Evolutionary conservation across 2,329 filamentous ascomycete species (phyloP).

Genomic region (Aureobasidium namibiae): DNA sequence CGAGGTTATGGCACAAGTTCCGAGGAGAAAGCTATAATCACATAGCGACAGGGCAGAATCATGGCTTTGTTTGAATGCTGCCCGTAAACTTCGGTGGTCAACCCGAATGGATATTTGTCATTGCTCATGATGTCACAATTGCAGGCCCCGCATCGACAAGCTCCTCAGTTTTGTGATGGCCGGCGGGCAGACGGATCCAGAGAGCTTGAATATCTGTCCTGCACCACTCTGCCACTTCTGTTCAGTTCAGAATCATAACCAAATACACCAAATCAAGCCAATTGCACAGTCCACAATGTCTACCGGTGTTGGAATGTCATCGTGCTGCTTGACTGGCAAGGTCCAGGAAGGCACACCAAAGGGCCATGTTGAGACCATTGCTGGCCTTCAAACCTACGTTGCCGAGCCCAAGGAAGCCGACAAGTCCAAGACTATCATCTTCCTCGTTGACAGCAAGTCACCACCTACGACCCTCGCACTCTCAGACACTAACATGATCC

Average conservation of each 20-base stretch:
- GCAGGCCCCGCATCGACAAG: background rate
- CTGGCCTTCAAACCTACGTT: slow-evolving; percentile 34
- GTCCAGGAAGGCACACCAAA: slow-evolving; percentile 30
- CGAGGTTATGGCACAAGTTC: no score
- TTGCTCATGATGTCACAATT: background rate
- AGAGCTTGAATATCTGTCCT: background rate
- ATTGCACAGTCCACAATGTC: slow-evolving; percentile 10
- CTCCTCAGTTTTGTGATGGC: background rate
- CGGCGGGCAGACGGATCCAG: background rate
- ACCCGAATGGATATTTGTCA: background rate
- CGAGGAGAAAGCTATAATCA: background rate
- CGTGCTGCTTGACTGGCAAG: slow-evolving; percentile 36
- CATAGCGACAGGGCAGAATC: background rate
- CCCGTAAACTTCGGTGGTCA: background rate
- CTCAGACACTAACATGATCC: slow-evolving; percentile 12
- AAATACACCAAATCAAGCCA: background rate
- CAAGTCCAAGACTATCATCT: slow-evolving; percentile 38
- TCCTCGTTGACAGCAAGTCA: slow-evolving; percentile 36
- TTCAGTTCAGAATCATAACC: background rate
- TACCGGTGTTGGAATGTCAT: slow-evolving; percentile 31
- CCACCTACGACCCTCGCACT: background rate
- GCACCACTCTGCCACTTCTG: background rate
- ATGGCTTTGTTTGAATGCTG: background rate
- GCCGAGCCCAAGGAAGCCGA: slow-evolving; percentile 34
- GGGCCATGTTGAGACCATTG: slow-evolving; percentile 30